Base-by-base conservation (phyloP, 2,329 filamentous ascomycete genomes). In the Ophiostoma sp. region DNA sequence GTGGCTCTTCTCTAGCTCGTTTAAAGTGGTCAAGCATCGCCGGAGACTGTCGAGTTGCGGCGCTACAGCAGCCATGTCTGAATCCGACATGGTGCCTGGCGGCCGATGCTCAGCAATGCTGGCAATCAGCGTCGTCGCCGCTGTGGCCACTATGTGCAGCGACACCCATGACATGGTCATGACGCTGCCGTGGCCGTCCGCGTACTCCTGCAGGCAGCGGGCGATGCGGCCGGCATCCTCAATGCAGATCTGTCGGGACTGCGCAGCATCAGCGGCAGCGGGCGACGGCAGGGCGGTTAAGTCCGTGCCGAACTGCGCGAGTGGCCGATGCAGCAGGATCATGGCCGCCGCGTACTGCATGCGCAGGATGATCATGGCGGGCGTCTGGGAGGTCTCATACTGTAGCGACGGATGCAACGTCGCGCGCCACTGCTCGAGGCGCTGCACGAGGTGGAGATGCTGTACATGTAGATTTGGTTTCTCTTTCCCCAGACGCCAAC, bases 281-380 rank as follows among this genome's bases (percentile, higher is more conserved):
- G 7, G 39, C 39, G 39, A 12, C 39, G 39, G 39, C 39, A 42
- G 39, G 39, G 39, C 39, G 39, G 39, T 12, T 12, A 36, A 31
- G 31, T 42, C 45, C 19, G 4, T 61, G 31, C 69, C 69, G 36
- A 71, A 71, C 33, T 71, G 33, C 6, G 69, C 69, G 4, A 45
- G 50, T 36, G 69, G 52, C n/a, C 69, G 28, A 42, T 71, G 69
- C 5, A 71, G 52, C 28, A 61, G 69, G n/a, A 71, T 71, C 33
- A 59, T 36, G 8, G 50, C 52, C 1, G 69, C 50, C 31, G 50
- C 28, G 52, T 71, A 71, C 22, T 71, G 50, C 69, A 71, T 71
- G 36, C 69, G 50, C 57, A 61, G 19, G 25, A 55, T 39, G 52
- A 71, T 39, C 25, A 71, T 42, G 22, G 69, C 52, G 22, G 52